Base-by-base conservation (phyloP, 176 grass and related monocot species). In the Chrysopogon serrulatus region DNA sequence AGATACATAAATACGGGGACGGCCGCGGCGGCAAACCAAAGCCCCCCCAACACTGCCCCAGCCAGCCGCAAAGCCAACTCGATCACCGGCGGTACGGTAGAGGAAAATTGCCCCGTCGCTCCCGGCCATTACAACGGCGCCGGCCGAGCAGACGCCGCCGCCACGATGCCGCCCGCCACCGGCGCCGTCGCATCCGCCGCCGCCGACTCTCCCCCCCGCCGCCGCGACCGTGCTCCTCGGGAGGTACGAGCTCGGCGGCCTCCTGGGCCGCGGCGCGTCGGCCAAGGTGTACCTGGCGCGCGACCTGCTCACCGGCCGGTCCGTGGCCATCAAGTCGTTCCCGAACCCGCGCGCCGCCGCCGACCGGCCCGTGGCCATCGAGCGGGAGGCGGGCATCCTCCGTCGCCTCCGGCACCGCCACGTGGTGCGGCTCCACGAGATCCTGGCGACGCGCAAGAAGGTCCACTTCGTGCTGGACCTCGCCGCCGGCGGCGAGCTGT, bases 211-310 rank as follows among this genome's bases (percentile, higher is more conserved):
- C 4, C 12, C 37, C 37, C 34, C 28, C 7, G 63, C 15, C 13
- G 83, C 68, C 3, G 54, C n/a, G 16, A 83, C 47, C 26, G 75
- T 95, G 33, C 71, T 98, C 39, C 79, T 95, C 23, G 88, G 80
- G 0, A 17, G 91, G 41, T 98, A 98, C 87, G 86, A 95, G 82
- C 65, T 98, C 33, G 85, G 89, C 6, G 72, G 56, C 2, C 82
- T 98, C 26, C 95, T 98, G 2, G 95, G 95, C 66, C 92, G 95
- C 80, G 95, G 95, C 28, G 92, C 92, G 19, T 93, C 95, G 39
- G 95, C 92, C 63, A 98, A 95, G 92, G 95, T 98, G 24, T 98
- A 93, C 84, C 87, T 64, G 3, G 95, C 95, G 16, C 85, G 60
- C 2, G 90, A 98, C 85, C 74, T 95, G 61, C 72, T 44, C 78